Conservation (phyloP, 169 alveolate species). For the Plasmodium vinckei region DNA sequence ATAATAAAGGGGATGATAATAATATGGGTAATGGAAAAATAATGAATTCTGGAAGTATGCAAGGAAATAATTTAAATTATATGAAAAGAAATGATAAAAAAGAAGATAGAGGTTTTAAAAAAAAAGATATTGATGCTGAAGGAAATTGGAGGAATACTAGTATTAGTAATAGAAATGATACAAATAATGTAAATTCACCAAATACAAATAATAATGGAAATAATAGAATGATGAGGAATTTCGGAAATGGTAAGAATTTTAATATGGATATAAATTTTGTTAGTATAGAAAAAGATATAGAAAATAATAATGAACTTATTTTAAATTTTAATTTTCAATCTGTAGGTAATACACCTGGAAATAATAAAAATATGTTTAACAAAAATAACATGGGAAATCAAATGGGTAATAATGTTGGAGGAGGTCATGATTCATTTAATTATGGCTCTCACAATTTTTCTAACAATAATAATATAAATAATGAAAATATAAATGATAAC, state of each 20-base stretch:
- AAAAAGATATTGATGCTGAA: conserved; percentile 44
- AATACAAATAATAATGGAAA: background rate
- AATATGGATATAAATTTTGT: background rate
- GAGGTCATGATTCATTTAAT: conserved; percentile 1
- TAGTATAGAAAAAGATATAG: conserved; percentile 3
- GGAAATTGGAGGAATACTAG: conserved; percentile 49
- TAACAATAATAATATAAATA: conserved; percentile 1
- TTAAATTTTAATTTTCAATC: conserved; percentile 12
- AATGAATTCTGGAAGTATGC: conserved; percentile 4
- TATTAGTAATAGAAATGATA: conserved; percentile 2
- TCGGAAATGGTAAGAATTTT: background rate
- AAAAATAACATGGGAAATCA: conserved; percentile 6
- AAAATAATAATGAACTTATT: conserved; percentile 14
- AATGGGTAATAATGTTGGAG: conserved; percentile 1
- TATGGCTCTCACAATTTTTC: background rate
- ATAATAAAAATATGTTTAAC: conserved; percentile 27
- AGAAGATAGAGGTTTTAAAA: conserved; percentile 34
- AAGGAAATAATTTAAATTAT: conserved; percentile 44
- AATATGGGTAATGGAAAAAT: conserved; percentile 2
- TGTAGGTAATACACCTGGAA: background rate
- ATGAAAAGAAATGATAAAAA: conserved; percentile 55
- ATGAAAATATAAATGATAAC: background rate
- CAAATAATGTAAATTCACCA: background rate
- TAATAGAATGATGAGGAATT: conserved; percentile 4
- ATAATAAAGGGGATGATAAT: conserved; percentile 7